Percentiles rank a stretch among this genome's conserved stretches.
Evolutionary conservation across 2,329 filamentous ascomycete genomes (phyloP).

Genomic region (Mycosphaerella sp.): DNA sequence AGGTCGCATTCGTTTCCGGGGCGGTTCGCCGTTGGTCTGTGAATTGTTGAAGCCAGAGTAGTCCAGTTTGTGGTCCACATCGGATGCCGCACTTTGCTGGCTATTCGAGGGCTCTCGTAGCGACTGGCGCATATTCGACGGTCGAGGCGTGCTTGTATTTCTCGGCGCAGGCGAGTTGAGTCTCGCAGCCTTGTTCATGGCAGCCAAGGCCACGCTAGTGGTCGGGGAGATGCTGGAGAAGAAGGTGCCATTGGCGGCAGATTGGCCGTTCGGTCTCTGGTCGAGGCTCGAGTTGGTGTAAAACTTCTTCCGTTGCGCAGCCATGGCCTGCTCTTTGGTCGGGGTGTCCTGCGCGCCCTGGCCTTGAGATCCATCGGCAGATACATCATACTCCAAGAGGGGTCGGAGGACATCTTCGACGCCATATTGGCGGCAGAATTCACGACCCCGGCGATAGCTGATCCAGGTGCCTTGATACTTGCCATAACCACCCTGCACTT

Average conservation of each 20-base stretch:
- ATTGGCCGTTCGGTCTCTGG: constrained; percentile 38
- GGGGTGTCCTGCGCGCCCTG: constrained; percentile 82
- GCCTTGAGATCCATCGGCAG: constrained; percentile 62
- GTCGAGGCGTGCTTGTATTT: constrained; percentile 54
- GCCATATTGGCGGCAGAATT: constrained; percentile 75
- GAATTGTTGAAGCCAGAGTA: constrained; percentile 56
- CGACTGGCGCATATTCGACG: constrained; percentile 62
- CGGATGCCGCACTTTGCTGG: constrained; percentile 62
- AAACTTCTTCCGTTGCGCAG: constrained; percentile 78
- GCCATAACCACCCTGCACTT: constrained; percentile 95
- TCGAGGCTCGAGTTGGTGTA: constrained; percentile 69
- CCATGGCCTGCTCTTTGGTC: constrained; percentile 98
- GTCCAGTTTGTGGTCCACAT: constrained; percentile 48
- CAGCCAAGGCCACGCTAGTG: constrained; percentile 85
- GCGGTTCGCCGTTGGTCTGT: constrained; percentile 59
- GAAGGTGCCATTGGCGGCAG: constrained; percentile 68
- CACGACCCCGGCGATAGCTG: constrained; percentile 81
- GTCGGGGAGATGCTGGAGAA: constrained; percentile 96
- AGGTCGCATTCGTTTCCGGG: constrained; percentile 65
- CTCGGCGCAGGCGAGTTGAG: constrained; percentile 80
- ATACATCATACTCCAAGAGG: constrained; percentile 73
- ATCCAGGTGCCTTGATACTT: constrained; percentile 99
- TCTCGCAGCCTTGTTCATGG: constrained; percentile 85
- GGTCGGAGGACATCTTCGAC: constrained; percentile 71
- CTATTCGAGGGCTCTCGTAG: constrained; percentile 67